Conservation (phyloP, 805 yeast genomes). For the Hanseniaspora occidentalis region DNA sequence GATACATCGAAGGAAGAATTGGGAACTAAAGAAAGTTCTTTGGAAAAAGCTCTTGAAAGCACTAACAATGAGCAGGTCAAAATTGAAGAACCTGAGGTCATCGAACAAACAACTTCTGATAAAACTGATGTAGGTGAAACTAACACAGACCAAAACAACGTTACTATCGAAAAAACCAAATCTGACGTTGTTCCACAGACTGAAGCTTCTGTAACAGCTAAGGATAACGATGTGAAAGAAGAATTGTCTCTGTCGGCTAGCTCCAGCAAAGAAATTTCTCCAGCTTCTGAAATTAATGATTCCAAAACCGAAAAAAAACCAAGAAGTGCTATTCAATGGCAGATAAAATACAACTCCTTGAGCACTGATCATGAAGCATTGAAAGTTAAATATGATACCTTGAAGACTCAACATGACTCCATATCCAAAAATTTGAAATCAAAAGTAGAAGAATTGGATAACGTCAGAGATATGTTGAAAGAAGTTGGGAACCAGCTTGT, state of each 20-base stretch:
- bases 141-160: neutral
- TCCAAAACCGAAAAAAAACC: constrained; percentile 1
- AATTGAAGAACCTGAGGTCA: neutral
- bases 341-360: constrained; percentile 5
- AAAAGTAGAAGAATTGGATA: constrained; percentile 53
- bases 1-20: too few relatives aligned
- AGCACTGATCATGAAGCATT: constrained; percentile 6
- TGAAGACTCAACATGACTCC: constrained; percentile 11
- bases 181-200: too few relatives aligned
- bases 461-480: constrained; percentile 60
- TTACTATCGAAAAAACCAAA: too few relatives aligned
- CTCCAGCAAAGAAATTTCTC: too few relatives aligned
- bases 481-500: constrained; percentile 74
- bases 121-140: neutral
- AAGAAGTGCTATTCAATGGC: constrained; percentile 7
- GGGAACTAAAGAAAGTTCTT: too few relatives aligned
- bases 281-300: too few relatives aligned
- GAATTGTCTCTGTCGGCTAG: neutral
- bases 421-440: constrained; percentile 23
- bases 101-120: neutral
- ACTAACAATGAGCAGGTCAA: too few relatives aligned
- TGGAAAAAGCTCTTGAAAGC: too few relatives aligned
- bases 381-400: constrained; percentile 10
- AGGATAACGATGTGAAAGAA: neutral
- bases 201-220: constrained; percentile 16